Conservation (phyloP, 2,329 filamentous ascomycete genomes). For the Chaetomiaceae sp. region DNA sequence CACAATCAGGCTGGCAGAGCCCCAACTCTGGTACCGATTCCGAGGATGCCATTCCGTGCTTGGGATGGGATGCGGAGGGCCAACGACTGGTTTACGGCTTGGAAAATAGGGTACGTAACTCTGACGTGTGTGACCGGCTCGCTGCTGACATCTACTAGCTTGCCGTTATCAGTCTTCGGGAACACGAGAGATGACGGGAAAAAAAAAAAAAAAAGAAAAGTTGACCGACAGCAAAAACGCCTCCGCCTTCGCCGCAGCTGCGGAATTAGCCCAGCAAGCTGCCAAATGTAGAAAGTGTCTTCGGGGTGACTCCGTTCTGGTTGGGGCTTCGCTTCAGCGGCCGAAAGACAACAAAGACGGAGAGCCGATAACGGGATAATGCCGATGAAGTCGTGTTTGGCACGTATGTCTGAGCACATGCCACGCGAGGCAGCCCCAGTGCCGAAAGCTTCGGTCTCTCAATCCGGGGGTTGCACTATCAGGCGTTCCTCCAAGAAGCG, state of each 20-base stretch:
- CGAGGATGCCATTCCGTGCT: slow-evolving; percentile 57
- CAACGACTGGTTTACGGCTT: slow-evolving; percentile 60
- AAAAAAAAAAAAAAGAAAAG: not conserved
- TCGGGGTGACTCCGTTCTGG: too few species aligned
- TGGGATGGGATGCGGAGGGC: slow-evolving; percentile 59
- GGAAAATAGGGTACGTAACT: slow-evolving; percentile 54
- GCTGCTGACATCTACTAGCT: slow-evolving; percentile 26
- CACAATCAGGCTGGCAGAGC: slow-evolving; percentile 56
- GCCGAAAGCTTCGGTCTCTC: too few species aligned
- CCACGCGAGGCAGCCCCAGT: too few species aligned
- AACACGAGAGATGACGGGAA: slow-evolving; percentile 7
- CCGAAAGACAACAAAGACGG: too few species aligned
- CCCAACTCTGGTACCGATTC: slow-evolving; percentile 47
- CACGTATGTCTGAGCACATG: too few species aligned
- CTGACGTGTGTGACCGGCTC: not conserved
- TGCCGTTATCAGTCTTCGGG: slow-evolving; percentile 32
- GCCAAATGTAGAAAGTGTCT: not conserved
- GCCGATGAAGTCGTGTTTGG: too few species aligned
- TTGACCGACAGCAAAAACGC: too few species aligned
- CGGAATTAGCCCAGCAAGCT: not conserved
- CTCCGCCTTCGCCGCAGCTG: not conserved
- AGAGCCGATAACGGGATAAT: too few species aligned
- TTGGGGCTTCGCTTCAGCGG: too few species aligned
- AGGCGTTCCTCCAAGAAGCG: not conserved
- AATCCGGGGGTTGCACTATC: not conserved